phyloP scores from a whole-genome alignment of 2,329 filamentous ascomycete species.

The Aureobasidium melanogenum region DNA sequence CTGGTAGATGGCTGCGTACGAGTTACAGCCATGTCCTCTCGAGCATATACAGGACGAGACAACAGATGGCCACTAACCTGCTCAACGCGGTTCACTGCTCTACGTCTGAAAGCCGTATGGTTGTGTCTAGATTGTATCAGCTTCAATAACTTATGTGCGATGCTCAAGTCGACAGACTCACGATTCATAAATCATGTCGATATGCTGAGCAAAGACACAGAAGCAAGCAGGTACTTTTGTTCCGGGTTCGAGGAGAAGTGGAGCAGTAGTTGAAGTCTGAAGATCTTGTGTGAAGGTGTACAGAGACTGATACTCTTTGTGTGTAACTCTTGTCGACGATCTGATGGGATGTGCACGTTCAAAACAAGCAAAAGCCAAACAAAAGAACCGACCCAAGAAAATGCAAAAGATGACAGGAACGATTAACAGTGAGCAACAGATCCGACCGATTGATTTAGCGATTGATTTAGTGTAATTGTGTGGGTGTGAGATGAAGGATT shows the following conservation, averaged over 20 bases:
- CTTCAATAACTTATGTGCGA: background rate
- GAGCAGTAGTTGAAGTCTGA: background rate
- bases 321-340: background rate
- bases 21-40: background rate
- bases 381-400: background rate
- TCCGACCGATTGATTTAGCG: background rate
- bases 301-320: background rate
- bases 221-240: background rate
- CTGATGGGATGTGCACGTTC: background rate
- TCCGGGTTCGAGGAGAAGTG: too few species aligned
- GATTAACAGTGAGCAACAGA: background rate
- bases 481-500: background rate
- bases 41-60: background rate
- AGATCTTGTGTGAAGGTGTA: background rate
- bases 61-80: background rate
- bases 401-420: background rate
- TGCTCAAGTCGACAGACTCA: background rate
- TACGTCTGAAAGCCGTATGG: background rate
- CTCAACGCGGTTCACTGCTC: background rate
- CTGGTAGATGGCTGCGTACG: background rate
- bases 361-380: background rate
- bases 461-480: background rate
- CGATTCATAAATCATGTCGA: background rate
- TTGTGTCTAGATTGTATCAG: background rate
- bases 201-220: background rate